Conservation (phyloP, 305 asterid genomes). For the Stenogyne calaminthoides region DNA sequence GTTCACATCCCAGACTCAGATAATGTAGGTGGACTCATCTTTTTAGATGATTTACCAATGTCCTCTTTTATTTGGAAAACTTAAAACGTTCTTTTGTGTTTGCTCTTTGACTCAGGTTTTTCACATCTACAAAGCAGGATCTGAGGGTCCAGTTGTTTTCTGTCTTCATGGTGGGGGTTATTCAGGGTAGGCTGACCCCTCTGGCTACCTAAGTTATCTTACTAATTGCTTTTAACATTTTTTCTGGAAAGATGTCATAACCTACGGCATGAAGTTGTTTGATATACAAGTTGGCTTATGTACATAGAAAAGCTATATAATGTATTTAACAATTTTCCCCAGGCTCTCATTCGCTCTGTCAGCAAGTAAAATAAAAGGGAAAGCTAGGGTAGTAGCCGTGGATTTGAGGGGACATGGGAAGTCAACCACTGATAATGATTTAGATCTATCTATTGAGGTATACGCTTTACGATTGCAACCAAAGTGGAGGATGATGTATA, state of each 20-base stretch:
- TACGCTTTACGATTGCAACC: slow-evolving; percentile 16
- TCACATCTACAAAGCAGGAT: slow-evolving; percentile 84
- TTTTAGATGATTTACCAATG: slow-evolving; percentile 14
- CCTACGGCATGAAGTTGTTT: slow-evolving; percentile 7
- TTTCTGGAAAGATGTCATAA: background rate
- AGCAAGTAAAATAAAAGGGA: slow-evolving; percentile 79
- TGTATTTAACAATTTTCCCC: slow-evolving; percentile 27
- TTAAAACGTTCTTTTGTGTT: slow-evolving; percentile 27
- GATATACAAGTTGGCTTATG: background rate
- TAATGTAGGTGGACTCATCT: slow-evolving; percentile 55
- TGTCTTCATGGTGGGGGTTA: slow-evolving; percentile 99
- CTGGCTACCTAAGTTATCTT: slow-evolving; percentile 16
- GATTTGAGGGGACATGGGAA: slow-evolving; percentile 98
- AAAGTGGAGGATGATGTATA: slow-evolving; percentile 16
- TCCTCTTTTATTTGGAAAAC: slow-evolving; percentile 20
- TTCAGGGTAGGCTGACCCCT: slow-evolving; percentile 66
- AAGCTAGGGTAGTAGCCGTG: slow-evolving; percentile 77
- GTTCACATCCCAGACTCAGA: slow-evolving; percentile 68
- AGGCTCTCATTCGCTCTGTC: slow-evolving; percentile 91
- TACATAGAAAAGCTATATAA: background rate
- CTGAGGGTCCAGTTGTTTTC: slow-evolving; percentile 85
- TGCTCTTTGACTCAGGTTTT: slow-evolving; percentile 65
- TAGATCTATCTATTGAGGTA: slow-evolving; percentile 89
- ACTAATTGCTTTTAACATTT: background rate
- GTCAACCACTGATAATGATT: slow-evolving; percentile 76